These are phyloP conservation scores for Leishmania lainsoni DNA, from an alignment of 208 protist genomes.

Conservation along the genomic window DNA sequence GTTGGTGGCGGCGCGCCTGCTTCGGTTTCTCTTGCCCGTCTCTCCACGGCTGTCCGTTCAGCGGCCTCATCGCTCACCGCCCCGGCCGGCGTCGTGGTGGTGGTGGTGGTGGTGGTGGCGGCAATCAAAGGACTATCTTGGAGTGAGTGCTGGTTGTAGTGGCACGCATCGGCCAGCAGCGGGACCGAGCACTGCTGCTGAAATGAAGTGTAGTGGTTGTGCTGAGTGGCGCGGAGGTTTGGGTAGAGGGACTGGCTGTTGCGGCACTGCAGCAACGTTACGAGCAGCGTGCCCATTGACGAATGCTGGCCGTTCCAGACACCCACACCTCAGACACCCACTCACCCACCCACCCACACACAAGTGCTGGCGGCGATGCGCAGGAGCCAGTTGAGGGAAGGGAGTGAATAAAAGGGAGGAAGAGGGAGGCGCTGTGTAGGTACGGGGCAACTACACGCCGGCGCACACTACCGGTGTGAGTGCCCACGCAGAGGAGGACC, in stretches of 20 bases:
- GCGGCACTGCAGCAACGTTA: constrained; percentile 38
- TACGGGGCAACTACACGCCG: no score
- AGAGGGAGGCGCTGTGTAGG: no score
- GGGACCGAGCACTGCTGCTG: constrained; percentile 29
- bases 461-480: no score
- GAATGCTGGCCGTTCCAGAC: no score
- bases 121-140: neutral
- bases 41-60: neutral
- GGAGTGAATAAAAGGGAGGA: no score
- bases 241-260: constrained; percentile 33
- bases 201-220: constrained; percentile 7
- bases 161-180: neutral
- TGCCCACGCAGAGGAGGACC: no score
- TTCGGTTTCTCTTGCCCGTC: neutral
- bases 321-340: neutral
- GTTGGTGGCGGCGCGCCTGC: neutral
- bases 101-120: neutral
- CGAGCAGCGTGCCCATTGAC: constrained; percentile 37
- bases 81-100: neutral
- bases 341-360: neutral
- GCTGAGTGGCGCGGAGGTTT: constrained; percentile 22
- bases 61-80: neutral
- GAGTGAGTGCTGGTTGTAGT: neutral
- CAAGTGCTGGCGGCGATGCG: no score
- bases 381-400: no score